Evolutionary conservation across 495 filamentous ascomycete genomes (phyloP).

Genomic region (Bryoglossum gracile): DNA sequence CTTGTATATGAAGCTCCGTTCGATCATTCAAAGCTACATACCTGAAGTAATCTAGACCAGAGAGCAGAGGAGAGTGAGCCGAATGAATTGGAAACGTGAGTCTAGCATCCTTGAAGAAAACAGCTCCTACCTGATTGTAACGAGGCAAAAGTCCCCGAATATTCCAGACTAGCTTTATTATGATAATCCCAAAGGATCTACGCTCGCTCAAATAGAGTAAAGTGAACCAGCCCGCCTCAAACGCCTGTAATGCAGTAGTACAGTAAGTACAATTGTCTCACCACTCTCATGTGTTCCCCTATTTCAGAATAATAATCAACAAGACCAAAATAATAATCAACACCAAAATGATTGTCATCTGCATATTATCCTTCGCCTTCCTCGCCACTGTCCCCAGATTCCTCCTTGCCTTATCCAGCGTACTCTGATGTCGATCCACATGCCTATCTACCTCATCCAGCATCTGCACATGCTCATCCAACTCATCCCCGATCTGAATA

Average conservation of each 20-base stretch:
- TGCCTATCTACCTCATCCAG: slow-evolving; percentile 80
- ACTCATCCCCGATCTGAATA: slow-evolving; percentile 93
- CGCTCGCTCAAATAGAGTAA: not conserved
- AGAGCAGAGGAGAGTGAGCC: not conserved
- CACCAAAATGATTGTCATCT: slow-evolving; percentile 67
- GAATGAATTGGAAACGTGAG: not conserved
- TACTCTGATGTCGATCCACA: slow-evolving; percentile 72
- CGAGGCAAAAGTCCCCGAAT: too few relatives aligned
- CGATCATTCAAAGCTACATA: too few relatives aligned
- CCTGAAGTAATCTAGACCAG: too few relatives aligned
- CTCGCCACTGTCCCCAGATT: slow-evolving; percentile 62
- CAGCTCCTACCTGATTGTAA: too few relatives aligned
- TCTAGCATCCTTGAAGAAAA: not conserved
- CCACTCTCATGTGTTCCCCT: slow-evolving; percentile 12
- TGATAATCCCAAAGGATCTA: not conserved
- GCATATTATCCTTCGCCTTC: slow-evolving; percentile 71
- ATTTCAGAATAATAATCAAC: slow-evolving; percentile 74
- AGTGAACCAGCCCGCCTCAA: slow-evolving; percentile 9
- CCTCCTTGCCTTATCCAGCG: slow-evolving; percentile 64
- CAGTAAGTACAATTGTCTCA: not conserved
- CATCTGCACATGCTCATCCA: slow-evolving; percentile 82
- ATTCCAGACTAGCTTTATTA: too few relatives aligned
- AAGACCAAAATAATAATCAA: slow-evolving; percentile 72
- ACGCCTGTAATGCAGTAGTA: slow-evolving; percentile 20
- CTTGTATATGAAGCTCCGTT: too few relatives aligned